Evolutionary conservation across 1,284 basidiomycete genomes (phyloP), one percentile per base, ranked within the genome.

Genomic region (Ceratorhiza oryzae-sativae): DNA sequence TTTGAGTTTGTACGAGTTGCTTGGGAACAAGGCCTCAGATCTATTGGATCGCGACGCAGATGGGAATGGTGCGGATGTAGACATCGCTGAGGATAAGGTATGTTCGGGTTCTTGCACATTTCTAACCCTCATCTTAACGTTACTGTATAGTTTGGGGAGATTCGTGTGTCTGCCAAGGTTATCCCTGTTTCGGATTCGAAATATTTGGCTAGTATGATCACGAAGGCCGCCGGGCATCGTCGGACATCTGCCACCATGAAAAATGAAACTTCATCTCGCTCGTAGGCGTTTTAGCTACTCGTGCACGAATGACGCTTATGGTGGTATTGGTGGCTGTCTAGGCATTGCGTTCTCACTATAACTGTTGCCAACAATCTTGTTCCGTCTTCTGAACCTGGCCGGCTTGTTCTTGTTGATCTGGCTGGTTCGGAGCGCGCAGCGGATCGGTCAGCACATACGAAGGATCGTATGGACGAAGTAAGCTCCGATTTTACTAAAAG

Each of bases 311-410:
- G 6, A 4, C 4, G 25, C 15, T n/a, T 49, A 48, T 10, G 3
- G 6, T 23, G 30, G 30, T 25, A 79, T 77, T 0, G 70, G 75
- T 18, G n/a, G n/a, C n/a, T n/a, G n/a, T 79, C 77, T 25, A 80
- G 80, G 56, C 80, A 81, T 65, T 80, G 80, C 1, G 20, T 81
- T 32, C 75, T 81, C n/a, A 80, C 77, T 13, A 78, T 81, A 71
- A 73, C 76, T 30, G 75, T 80, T 59, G 79, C 78, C 74, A 81
- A 81, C 58, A 77, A 74, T 42, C 74, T 79, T 2, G 73, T 81
- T 2, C 80, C 79, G 1, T 79, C 79, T 51, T 79, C 79, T 1
- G 79, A 81, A 23, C 79, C 80, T 42, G 80, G 80, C 0, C 78
- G 80, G 56, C 75, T 81, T 3, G 77, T 81, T 36, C 76, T 81